These are phyloP conservation scores for Pythium monospermum DNA, from an alignment of 352 stramenopile species.

Conservation along the genomic window DNA sequence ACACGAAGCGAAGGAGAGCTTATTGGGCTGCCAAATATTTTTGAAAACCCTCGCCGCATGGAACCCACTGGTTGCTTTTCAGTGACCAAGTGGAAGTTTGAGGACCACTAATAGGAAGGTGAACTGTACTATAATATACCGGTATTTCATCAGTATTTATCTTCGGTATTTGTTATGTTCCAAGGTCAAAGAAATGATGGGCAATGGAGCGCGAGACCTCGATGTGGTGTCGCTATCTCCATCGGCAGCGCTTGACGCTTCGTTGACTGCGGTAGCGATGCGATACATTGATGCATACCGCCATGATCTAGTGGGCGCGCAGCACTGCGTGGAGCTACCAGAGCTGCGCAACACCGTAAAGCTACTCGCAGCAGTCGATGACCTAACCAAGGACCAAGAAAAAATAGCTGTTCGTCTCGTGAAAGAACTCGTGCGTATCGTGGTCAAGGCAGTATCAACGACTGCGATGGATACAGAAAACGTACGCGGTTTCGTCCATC, in stretches of 20 bases:
- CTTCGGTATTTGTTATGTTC: slow-evolving; percentile 6
- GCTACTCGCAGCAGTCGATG: no score
- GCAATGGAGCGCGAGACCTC: background rate
- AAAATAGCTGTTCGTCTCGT: slow-evolving; percentile 13
- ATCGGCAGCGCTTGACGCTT: background rate
- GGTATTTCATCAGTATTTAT: background rate
- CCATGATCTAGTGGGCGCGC: slow-evolving; percentile 7
- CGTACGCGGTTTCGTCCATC: slow-evolving; percentile 19
- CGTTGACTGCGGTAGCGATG: slow-evolving; percentile 7
- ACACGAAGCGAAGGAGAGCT: slow-evolving; percentile 20
- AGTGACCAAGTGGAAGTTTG: slow-evolving; percentile 29
- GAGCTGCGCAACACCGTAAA: background rate
- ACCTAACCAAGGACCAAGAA: slow-evolving; percentile 11
- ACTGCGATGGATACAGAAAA: slow-evolving; percentile 4
- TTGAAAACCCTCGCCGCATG: slow-evolving; percentile 19
- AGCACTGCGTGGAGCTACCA: background rate
- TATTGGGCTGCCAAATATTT: slow-evolving; percentile 19
- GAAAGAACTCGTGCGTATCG: slow-evolving; percentile 20
- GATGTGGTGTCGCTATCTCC: background rate
- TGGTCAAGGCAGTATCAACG: slow-evolving; percentile 3
- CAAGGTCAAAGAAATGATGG: slow-evolving; percentile 2
- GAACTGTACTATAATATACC: slow-evolving; percentile 3
- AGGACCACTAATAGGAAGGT: slow-evolving; percentile 15
- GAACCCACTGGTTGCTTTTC: slow-evolving; percentile 24
- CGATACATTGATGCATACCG: slow-evolving; percentile 4